Percentiles rank a stretch among this genome's conserved stretches.
Evolutionary conservation across 2,329 filamentous ascomycete genomes (phyloP).

Genomic region (Fusarium sp.): DNA sequence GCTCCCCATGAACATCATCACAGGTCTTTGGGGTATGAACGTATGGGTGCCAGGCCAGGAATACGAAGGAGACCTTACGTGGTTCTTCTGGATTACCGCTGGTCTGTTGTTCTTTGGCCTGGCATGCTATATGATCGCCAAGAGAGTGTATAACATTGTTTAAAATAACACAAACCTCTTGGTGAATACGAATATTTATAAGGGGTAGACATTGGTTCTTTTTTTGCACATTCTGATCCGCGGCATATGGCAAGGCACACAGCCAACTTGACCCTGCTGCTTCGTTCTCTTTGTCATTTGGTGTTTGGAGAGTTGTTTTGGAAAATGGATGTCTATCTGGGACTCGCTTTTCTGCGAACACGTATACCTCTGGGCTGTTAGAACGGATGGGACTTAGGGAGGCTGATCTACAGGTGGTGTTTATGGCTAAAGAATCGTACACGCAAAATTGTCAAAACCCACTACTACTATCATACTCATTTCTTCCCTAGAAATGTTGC

Average conservation of each 20-base stretch:
- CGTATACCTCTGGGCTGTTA: constrained; percentile 5
- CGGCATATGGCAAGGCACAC: constrained; percentile 1
- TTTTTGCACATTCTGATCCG: background rate
- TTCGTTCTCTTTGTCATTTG: constrained; percentile 2
- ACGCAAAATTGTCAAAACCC: constrained; percentile 11
- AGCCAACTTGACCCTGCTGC: constrained; percentile 14
- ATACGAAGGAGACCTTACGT: constrained; percentile 75
- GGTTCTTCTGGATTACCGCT: constrained; percentile 80
- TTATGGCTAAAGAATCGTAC: background rate
- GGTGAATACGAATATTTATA: background rate
- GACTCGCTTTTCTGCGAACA: constrained; percentile 8
- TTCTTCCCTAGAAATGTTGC: background rate
- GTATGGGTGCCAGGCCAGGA: constrained; percentile 94
- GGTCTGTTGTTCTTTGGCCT: constrained; percentile 82
- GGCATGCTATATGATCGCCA: constrained; percentile 82
- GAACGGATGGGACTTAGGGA: constrained; percentile 4
- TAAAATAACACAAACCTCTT: constrained; percentile 46
- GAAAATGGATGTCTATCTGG: background rate
- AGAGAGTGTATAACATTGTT: constrained; percentile 83
- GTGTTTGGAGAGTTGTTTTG: background rate
- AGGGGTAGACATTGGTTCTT: background rate
- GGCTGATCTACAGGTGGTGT: background rate
- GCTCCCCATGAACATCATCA: constrained; percentile 98
- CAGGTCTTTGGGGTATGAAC: constrained; percentile 99
- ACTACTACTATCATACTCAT: background rate